phyloP scores from a whole-genome alignment of 306 rosid species.

The Fragaria ananassa region DNA sequence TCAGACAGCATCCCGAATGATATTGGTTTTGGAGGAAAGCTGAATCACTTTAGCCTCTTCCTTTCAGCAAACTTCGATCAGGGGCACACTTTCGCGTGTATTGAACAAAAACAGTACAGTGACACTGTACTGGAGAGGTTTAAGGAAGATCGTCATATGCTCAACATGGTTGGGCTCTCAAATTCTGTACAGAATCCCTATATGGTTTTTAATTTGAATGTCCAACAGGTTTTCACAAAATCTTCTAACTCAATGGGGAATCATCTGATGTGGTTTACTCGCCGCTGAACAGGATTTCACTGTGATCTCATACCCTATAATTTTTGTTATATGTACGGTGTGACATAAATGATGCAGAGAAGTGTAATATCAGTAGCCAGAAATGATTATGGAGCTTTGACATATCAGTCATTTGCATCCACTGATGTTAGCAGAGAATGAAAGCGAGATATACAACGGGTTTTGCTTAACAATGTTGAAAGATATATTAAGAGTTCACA shows the following conservation, averaged over 20 bases:
- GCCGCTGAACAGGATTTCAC: background rate
- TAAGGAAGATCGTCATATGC: constrained; percentile 77
- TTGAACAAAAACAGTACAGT: constrained; percentile 41
- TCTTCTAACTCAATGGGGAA: background rate
- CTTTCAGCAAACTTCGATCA: constrained; percentile 69
- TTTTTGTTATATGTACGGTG: no score
- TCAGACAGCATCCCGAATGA: constrained; percentile 89
- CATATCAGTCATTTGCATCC: no score
- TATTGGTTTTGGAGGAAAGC: constrained; percentile 79
- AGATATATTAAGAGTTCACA: no score
- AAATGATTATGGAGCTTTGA: no score
- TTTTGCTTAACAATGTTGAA: no score
- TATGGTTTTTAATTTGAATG: background rate
- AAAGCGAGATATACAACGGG: no score
- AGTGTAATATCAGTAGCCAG: no score
- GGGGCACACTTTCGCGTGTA: constrained; percentile 73
- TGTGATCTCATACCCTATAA: no score
- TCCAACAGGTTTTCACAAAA: background rate
- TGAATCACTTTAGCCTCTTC: constrained; percentile 71
- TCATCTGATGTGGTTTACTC: background rate
- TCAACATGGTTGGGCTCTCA: constrained; percentile 88
- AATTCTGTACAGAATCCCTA: constrained; percentile 35
- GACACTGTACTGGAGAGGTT: constrained; percentile 62
- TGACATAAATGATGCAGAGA: no score
- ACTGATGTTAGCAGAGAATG: no score